These are phyloP conservation scores for Auricularia sp. DNA, from an alignment of 768 basidiomycete genomes.

Conservation along the genomic window DNA sequence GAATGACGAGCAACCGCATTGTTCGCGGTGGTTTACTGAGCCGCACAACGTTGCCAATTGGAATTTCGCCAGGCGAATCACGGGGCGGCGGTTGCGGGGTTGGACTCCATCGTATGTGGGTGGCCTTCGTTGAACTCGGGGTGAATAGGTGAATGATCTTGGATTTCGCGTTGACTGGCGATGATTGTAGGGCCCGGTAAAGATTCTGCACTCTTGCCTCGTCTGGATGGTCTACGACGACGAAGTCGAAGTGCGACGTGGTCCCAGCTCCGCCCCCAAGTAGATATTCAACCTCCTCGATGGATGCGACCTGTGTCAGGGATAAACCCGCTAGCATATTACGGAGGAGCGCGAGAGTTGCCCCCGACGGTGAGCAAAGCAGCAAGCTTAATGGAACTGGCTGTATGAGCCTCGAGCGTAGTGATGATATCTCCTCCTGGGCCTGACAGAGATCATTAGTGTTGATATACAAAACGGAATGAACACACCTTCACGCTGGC, in stretches of 20 bases:
- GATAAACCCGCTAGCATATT: slow-evolving; percentile 49
- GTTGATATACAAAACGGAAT: not conserved
- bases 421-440: slow-evolving; percentile 34
- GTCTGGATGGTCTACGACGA: slow-evolving; percentile 58
- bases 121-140: slow-evolving; percentile 45
- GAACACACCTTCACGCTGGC: not conserved
- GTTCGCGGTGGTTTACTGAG: slow-evolving; percentile 66
- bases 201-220: slow-evolving; percentile 49
- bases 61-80: slow-evolving; percentile 26
- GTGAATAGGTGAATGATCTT: slow-evolving; percentile 66
- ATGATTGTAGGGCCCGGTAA: slow-evolving; percentile 37
- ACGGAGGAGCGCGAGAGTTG: slow-evolving; percentile 45
- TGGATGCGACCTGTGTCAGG: slow-evolving; percentile 33
- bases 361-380: slow-evolving; percentile 48
- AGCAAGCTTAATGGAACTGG: slow-evolving; percentile 41
- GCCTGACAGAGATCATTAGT: slow-evolving; percentile 25
- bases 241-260: slow-evolving; percentile 42
- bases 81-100: not conserved
- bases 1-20: slow-evolving; percentile 46
- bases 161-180: slow-evolving; percentile 36
- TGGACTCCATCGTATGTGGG: slow-evolving; percentile 34
- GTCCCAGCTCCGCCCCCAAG: slow-evolving; percentile 27
- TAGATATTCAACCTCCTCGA: slow-evolving; percentile 34
- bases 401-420: slow-evolving; percentile 38
- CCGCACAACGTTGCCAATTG: slow-evolving; percentile 32